These are phyloP conservation scores for Cladosporium oxysporum DNA, from an alignment of 2,329 filamentous ascomycete genomes.

Conservation along the genomic window DNA sequence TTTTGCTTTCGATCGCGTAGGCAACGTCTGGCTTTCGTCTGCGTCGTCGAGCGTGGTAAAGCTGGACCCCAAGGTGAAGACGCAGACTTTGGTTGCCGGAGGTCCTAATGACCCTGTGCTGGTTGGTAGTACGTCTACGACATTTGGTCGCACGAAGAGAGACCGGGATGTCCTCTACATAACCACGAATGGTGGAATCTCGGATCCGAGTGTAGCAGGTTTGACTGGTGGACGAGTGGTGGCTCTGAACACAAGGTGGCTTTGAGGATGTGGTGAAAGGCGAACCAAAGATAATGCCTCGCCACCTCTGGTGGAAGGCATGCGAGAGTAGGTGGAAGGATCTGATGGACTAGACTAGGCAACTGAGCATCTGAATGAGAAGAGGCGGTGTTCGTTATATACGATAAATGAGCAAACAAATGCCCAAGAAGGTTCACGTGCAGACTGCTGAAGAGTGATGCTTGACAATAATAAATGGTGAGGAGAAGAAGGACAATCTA, in stretches of 20 bases:
- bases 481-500: not conserved
- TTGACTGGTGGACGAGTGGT: slow-evolving; percentile 14
- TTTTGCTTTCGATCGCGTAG: slow-evolving; percentile 22
- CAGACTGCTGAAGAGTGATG: not conserved
- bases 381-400: not conserved
- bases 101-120: slow-evolving; percentile 16
- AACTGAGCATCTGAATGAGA: not conserved
- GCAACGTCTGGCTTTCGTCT: slow-evolving; percentile 24
- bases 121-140: slow-evolving; percentile 23
- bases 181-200: slow-evolving; percentile 24
- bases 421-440: not conserved
- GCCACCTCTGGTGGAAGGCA: not conserved
- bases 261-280: not conserved
- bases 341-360: not conserved
- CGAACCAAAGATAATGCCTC: not conserved
- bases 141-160: slow-evolving; percentile 22
- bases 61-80: slow-evolving; percentile 15
- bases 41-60: slow-evolving; percentile 25
- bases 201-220: slow-evolving; percentile 16
- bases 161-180: slow-evolving; percentile 22
- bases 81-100: slow-evolving; percentile 21
- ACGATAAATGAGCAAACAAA: not conserved
- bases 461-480: not conserved
- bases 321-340: not conserved
- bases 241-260: slow-evolving; percentile 9